phyloP scores from a whole-genome alignment of 441 rosid species.

The Pelargonium citronellum region DNA sequence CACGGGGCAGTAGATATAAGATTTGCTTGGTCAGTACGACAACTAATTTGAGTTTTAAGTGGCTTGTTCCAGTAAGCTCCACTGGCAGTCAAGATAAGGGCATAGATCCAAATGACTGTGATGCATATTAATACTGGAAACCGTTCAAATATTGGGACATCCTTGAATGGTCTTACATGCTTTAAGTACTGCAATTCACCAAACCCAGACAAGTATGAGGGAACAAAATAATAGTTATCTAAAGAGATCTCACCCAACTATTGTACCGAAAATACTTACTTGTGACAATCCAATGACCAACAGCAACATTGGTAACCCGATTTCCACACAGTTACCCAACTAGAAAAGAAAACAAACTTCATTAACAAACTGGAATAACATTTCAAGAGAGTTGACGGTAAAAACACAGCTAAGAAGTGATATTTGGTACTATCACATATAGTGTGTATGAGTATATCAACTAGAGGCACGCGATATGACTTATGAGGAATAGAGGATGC shows the following conservation, averaged over 20 bases:
- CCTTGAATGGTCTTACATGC: slow-evolving; percentile 63
- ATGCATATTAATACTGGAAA: slow-evolving; percentile 56
- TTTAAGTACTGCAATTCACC: slow-evolving; percentile 70
- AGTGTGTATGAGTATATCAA: not conserved
- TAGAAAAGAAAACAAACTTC: slow-evolving; percentile 20
- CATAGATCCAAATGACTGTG: slow-evolving; percentile 52
- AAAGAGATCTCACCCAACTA: not conserved
- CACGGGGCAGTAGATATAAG: slow-evolving; percentile 73
- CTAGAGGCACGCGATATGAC: not conserved
- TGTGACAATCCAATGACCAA: slow-evolving; percentile 55
- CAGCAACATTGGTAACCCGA: slow-evolving; percentile 61
- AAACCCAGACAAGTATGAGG: slow-evolving; percentile 14
- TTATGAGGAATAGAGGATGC: not conserved
- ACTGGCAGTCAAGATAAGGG: slow-evolving; percentile 54
- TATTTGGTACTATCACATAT: not conserved
- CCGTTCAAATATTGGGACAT: slow-evolving; percentile 54
- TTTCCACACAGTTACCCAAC: slow-evolving; percentile 68
- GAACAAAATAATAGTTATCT: slow-evolving; percentile 10
- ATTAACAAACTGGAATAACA: slow-evolving; percentile 2
- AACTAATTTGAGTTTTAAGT: slow-evolving; percentile 39
- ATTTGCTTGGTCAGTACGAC: slow-evolving; percentile 65
- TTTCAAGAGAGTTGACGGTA: not conserved
- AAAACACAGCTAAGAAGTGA: not conserved
- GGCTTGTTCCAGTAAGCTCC: slow-evolving; percentile 59
- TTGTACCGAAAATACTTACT: slow-evolving; percentile 28